Evolutionary conservation across 768 basidiomycete genomes (phyloP), one percentile per base, ranked within the genome.

Genomic region (Russula foetens): DNA sequence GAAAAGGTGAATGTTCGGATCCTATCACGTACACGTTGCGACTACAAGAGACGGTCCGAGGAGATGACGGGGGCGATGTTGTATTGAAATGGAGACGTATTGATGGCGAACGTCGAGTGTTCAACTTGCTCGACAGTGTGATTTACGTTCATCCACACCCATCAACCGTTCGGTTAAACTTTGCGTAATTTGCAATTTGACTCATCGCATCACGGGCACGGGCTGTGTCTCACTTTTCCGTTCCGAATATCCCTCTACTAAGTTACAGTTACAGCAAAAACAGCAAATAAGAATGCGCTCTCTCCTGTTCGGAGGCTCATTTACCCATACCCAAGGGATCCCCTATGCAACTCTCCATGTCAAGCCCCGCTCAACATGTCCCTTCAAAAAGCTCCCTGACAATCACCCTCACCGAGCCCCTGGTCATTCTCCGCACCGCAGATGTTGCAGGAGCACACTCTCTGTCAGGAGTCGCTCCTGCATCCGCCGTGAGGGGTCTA

Each of bases 401-500:
- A 48, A 77, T 84, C 65, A 73, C 78, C n/a, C 73, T 84, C 47
- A 80, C 82, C 0, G 82, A 84, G 62, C 78, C 81, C 19, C 79
- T 81, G 54, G 79, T 82, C 67, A 80, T 82, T 67, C 76, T 84
- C 12, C 73, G 77, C 61, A 76, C 75, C 23, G 73, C 72, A 28
- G 69, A 72, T 64, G 67, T 70, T 28, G 67, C 72, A 21, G 71
- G 73, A 35, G 66, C 73, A 23, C 68, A 68, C 17, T 68, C 53
- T 28, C 31, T 17, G 3, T 8, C 65, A 29, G 66, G 72, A 67
- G 2, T 26, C 35, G 72, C 75, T 61, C 75, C 73, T 4, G 82
- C 85, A 0, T 81, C 85, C 19, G 73, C 85, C 68, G 74, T 90
- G 14, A 75, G 88, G 50, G 88, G 88, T 11, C 72, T 89, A 4